Percentiles rank a stretch among this genome's conserved stretches.
phyloP scores from a whole-genome alignment of 495 filamentous ascomycete species.

The Entonaema liquescens region DNA sequence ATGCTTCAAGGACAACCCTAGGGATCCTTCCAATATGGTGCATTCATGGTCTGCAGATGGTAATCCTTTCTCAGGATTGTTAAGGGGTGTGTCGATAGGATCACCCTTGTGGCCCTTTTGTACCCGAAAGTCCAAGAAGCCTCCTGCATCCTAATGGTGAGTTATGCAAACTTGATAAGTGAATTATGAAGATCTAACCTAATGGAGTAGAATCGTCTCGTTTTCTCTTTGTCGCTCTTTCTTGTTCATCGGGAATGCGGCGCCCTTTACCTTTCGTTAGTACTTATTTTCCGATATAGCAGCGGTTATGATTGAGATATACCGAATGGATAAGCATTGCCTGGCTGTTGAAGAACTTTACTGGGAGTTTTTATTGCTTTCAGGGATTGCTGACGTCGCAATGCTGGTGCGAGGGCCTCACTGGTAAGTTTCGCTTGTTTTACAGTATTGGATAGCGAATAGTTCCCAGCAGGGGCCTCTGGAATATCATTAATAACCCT shows the following conservation, averaged over 20 bases:
- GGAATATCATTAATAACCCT: not conserved
- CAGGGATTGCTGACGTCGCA: not conserved
- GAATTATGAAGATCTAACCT: not conserved
- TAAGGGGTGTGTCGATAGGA: not conserved
- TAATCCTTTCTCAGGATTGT: not conserved
- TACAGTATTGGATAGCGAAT: no score
- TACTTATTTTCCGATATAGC: not conserved
- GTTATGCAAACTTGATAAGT: not conserved
- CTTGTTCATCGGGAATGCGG: no score
- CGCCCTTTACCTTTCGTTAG: not conserved
- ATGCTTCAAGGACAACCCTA: not conserved
- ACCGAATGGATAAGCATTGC: not conserved
- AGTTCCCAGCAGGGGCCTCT: no score
- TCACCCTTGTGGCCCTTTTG: not conserved
- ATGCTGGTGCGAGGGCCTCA: not conserved
- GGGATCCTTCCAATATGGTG: not conserved
- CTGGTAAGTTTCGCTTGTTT: not conserved
- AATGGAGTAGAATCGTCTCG: not conserved
- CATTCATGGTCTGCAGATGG: not conserved
- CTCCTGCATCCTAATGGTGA: not conserved
- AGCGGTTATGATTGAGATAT: not conserved
- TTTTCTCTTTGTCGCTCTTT: slow-evolving; percentile 8
- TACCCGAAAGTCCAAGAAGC: not conserved
- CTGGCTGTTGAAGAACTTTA: not conserved
- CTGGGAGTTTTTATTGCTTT: not conserved